Conservation (phyloP, 208 protist species). For the Leishmania turanica region DNA sequence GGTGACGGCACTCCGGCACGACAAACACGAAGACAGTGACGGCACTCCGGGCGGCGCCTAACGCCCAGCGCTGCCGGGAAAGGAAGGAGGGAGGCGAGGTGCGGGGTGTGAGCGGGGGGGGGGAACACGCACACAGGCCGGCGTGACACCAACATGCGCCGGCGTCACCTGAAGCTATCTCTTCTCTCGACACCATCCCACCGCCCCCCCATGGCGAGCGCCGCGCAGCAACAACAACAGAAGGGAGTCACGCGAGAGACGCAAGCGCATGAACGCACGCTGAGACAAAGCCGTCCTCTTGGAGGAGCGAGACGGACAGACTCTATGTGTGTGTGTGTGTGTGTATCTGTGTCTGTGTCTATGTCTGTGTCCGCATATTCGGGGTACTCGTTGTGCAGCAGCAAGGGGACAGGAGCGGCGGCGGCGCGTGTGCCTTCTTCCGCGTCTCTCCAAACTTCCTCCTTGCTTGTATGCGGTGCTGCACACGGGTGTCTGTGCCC, state of each 20-base stretch:
- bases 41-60: neutral
- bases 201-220: neutral
- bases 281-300: neutral
- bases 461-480: neutral
- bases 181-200: neutral
- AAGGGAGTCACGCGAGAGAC: neutral
- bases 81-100: conserved; percentile 9
- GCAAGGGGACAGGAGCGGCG: neutral
- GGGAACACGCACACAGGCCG: no score
- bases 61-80: neutral
- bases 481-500: neutral
- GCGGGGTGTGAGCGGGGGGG: neutral
- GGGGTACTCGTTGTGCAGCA: neutral
- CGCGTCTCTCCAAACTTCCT: neutral
- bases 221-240: neutral
- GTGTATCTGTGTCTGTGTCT: neutral
- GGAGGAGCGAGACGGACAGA: neutral
- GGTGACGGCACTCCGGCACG: no score
- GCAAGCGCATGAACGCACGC: neutral
- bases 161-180: neutral
- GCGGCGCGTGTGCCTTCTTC: neutral
- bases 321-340: neutral
- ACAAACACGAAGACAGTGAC: neutral
- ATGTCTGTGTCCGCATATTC: neutral
- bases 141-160: neutral